Evolutionary conservation across 2,329 filamentous ascomycete species (phyloP).

Genomic region (Pyrenophora graminea): DNA sequence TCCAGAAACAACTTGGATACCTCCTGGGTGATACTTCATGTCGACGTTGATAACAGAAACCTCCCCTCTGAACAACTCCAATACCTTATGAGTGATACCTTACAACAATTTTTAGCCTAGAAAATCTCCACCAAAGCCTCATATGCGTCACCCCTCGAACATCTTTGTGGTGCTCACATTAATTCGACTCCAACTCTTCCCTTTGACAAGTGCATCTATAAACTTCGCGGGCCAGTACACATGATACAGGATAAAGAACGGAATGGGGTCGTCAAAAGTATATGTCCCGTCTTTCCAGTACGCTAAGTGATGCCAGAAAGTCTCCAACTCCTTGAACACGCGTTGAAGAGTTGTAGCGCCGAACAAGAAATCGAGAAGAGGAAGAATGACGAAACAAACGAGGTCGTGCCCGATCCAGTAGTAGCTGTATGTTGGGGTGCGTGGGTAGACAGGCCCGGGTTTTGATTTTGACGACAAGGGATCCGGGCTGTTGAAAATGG

Average conservation of each 20-base stretch:
- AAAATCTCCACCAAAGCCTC: background rate
- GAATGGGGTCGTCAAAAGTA: slow-evolving; percentile 55
- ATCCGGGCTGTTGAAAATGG: slow-evolving; percentile 25
- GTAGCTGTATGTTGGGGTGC: slow-evolving; percentile 41
- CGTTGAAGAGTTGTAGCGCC: slow-evolving; percentile 22
- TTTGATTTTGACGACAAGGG: slow-evolving; percentile 8
- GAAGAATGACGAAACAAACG: slow-evolving; percentile 53
- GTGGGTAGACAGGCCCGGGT: slow-evolving; percentile 21
- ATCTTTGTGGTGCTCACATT: slow-evolving; percentile 71
- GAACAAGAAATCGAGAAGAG: slow-evolving; percentile 37
- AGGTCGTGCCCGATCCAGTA: slow-evolving; percentile 74
- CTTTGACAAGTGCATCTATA: slow-evolving; percentile 48
- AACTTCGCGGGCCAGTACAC: slow-evolving; percentile 61
- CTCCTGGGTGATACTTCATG: background rate
- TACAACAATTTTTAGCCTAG: too few relatives aligned
- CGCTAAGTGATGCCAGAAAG: slow-evolving; percentile 50
- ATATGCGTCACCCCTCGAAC: slow-evolving; percentile 45
- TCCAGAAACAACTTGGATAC: too few relatives aligned
- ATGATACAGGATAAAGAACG: slow-evolving; percentile 58
- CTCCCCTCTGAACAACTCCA: background rate
- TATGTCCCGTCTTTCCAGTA: slow-evolving; percentile 58
- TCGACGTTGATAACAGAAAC: background rate
- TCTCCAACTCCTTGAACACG: slow-evolving; percentile 28
- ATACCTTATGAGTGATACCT: too few relatives aligned
- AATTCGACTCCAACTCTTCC: slow-evolving; percentile 64